These are phyloP conservation scores for Lavandula angustifolia DNA, from an alignment of 257 asterid genomes.

Conservation along the genomic window DNA sequence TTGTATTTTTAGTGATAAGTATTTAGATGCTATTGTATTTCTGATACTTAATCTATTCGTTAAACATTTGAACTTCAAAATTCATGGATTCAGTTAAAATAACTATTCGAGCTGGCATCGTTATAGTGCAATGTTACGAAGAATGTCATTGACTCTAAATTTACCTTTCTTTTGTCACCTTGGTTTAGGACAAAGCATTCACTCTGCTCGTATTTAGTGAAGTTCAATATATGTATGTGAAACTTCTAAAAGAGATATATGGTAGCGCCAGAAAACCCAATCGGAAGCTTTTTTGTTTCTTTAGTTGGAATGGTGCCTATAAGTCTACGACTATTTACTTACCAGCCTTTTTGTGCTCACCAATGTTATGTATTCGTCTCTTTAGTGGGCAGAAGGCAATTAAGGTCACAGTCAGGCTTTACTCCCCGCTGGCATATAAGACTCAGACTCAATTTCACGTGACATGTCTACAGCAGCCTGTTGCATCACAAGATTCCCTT, in stretches of 20 bases:
- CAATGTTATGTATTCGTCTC: background rate
- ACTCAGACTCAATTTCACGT: constrained; percentile 33
- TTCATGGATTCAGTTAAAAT: background rate
- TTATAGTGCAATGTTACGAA: background rate
- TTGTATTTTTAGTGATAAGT: background rate
- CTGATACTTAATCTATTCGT: background rate
- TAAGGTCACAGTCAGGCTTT: constrained; percentile 35
- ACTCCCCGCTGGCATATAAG: constrained; percentile 42
- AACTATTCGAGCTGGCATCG: background rate
- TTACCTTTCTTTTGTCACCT: background rate
- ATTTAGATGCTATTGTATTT: constrained; percentile 2
- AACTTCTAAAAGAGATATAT: background rate
- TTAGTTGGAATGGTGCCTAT: constrained; percentile 22
- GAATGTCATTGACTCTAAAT: too few species aligned
- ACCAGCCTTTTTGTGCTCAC: background rate
- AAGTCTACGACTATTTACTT: constrained; percentile 6
- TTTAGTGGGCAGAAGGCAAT: constrained; percentile 46
- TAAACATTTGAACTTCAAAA: background rate
- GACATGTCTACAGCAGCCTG: constrained; percentile 63
- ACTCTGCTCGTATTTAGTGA: constrained; percentile 7
- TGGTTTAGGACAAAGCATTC: background rate
- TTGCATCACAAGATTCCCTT: constrained; percentile 57
- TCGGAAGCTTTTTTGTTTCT: background rate
- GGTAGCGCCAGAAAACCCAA: background rate
- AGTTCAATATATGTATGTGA: background rate